Conservation (phyloP, 116 monocot species). For the Phalaenopsis hybrid region DNA sequence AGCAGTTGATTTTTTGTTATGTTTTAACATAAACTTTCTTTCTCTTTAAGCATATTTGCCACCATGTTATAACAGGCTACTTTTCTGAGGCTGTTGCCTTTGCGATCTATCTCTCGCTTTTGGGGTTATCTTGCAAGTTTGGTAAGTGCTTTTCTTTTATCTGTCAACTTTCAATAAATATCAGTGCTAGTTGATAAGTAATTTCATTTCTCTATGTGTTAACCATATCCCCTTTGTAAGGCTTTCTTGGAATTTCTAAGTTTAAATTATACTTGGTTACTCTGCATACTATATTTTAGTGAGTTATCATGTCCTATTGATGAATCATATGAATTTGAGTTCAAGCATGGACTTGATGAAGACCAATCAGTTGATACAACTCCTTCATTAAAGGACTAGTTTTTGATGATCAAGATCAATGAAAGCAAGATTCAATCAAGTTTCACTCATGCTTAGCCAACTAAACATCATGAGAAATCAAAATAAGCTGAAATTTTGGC, state of each 20-base stretch:
- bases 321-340: too few relatives aligned
- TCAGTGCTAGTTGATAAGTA: background rate
- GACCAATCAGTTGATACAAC: too few relatives aligned
- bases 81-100: constrained; percentile 72
- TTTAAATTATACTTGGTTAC: background rate
- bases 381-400: too few relatives aligned
- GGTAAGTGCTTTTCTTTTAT: constrained; percentile 29
- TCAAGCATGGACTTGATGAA: too few relatives aligned
- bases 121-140: constrained; percentile 61
- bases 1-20: background rate
- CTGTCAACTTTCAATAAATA: background rate
- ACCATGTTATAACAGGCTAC: constrained; percentile 41
- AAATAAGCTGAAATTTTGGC: too few relatives aligned
- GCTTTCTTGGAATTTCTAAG: background rate
- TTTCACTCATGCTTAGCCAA: too few relatives aligned
- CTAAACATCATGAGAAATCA: too few relatives aligned
- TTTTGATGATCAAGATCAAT: too few relatives aligned
- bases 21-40: constrained; percentile 8
- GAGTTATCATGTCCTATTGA: background rate
- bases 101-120: constrained; percentile 69
- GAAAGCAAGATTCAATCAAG: too few relatives aligned
- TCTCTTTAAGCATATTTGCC: background rate
- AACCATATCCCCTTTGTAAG: background rate
- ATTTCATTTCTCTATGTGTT: background rate
- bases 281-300: background rate